Evolutionary conservation across 768 basidiomycete species (phyloP).

Genomic region (Suillus ampliporus): DNA sequence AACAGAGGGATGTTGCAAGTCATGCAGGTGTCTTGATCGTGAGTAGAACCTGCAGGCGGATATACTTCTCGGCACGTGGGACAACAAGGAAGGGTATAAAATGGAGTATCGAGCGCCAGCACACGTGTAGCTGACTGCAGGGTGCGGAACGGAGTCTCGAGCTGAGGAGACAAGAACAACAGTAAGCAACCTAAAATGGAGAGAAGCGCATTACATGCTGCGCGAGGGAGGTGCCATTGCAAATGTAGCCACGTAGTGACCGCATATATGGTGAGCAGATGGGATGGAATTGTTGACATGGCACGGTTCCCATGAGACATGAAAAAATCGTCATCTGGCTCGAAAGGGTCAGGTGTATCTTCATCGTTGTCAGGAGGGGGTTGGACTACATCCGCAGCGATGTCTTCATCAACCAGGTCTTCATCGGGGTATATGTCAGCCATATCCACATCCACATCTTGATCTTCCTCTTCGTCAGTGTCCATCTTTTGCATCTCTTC

Average conservation of each 20-base stretch:
- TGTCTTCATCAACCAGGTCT: not conserved
- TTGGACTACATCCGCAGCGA: not conserved
- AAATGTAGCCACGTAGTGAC: slow-evolving; percentile 33
- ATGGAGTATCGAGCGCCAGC: slow-evolving; percentile 23
- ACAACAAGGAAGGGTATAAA: slow-evolving; percentile 7
- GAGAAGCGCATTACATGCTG: slow-evolving; percentile 29
- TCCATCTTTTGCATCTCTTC: not conserved
- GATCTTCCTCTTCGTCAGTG: not conserved
- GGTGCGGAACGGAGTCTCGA: slow-evolving; percentile 21
- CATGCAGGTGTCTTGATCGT: slow-evolving; percentile 26
- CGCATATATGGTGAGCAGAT: slow-evolving; percentile 30
- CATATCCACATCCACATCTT: not conserved
- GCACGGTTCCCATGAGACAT: slow-evolving; percentile 15
- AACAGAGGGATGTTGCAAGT: slow-evolving; percentile 45
- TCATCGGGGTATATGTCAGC: not conserved
- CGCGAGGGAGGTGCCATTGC: slow-evolving; percentile 31
- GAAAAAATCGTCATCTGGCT: not conserved
- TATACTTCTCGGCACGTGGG: not conserved
- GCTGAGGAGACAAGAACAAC: slow-evolving; percentile 4
- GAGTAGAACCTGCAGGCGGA: not conserved
- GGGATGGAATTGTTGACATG: not conserved
- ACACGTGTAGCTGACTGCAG: slow-evolving; percentile 21
- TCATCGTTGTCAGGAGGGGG: not conserved
- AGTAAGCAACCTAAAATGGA: slow-evolving; percentile 20
- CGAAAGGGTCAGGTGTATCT: slow-evolving; percentile 7